Conservation (phyloP, 75 land plant genomes). For the Isoetes taiwanensis region DNA sequence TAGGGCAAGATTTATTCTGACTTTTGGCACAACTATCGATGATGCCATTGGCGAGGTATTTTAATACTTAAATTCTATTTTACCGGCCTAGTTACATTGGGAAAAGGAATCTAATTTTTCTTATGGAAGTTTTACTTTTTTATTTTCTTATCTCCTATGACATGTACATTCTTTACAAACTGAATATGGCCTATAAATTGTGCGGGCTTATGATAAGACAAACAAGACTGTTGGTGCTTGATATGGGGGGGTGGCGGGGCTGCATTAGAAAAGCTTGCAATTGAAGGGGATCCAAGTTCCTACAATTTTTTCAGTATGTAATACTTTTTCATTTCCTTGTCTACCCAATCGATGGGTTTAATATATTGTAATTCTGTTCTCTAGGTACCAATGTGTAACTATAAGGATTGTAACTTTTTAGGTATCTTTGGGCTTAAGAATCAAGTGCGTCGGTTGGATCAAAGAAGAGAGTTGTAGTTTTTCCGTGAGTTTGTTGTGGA, state of each 20-base stretch:
- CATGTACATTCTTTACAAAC: neutral
- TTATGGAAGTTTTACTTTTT: neutral
- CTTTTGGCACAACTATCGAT: slow-evolving; percentile 96
- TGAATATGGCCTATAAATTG: neutral
- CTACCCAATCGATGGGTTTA: neutral
- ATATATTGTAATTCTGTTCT: neutral
- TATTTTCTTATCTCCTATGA: neutral
- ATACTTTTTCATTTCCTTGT: neutral
- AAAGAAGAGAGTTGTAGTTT: no score
- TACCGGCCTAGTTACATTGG: neutral
- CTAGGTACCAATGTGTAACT: slow-evolving; percentile 74
- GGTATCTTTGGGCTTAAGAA: slow-evolving; percentile 96
- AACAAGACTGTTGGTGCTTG: slow-evolving; percentile 95
- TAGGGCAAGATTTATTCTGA: slow-evolving; percentile 85
- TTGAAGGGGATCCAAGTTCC: slow-evolving; percentile 63
- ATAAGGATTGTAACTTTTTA: slow-evolving; percentile 87
- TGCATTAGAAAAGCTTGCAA: slow-evolving; percentile 84
- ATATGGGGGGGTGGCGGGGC: slow-evolving; percentile 94
- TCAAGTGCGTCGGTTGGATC: no score
- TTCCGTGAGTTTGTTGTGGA: no score
- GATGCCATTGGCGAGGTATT: slow-evolving; percentile 96
- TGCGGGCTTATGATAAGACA: slow-evolving; percentile 71
- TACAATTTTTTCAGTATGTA: slow-evolving; percentile 60
- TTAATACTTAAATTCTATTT: neutral
- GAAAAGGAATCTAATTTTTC: no score